A percentile compares a stretch with the other conserved stretches of the same genome.
Conservation (phyloP, 192 early-diverging fungal genomes). For the Neocallimastix lanati region DNA sequence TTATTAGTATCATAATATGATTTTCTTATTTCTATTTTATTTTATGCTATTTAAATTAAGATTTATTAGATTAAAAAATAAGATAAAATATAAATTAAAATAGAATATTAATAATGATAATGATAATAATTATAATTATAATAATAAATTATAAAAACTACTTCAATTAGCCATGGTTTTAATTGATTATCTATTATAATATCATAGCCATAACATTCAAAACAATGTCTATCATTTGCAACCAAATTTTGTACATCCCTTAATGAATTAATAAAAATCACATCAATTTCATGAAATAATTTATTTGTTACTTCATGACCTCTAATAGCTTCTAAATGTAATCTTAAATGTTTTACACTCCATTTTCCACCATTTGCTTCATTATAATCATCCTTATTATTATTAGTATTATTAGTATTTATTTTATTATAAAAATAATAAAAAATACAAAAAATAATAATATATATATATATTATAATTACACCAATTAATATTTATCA, state of each 20-base stretch:
- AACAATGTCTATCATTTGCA: constrained; percentile 28
- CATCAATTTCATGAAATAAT: constrained; percentile 26
- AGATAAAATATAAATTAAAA: too few species aligned
- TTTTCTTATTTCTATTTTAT: too few species aligned
- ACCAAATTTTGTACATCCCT: constrained; percentile 26
- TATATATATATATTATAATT: too few species aligned
- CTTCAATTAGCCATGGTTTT: constrained; percentile 38
- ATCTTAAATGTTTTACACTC: constrained; percentile 22
- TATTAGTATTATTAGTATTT: too few species aligned
- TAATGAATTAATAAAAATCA: constrained; percentile 28
- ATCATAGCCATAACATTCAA: constrained; percentile 40
- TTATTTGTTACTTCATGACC: constrained; percentile 13
- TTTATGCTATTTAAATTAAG: too few species aligned
- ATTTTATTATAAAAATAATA: too few species aligned
- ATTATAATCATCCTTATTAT: constrained; percentile 42
- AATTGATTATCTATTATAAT: constrained; percentile 27
- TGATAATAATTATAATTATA: too few species aligned
- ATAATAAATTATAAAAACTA: constrained; percentile 5
- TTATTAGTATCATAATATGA: too few species aligned
- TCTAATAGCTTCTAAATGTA: constrained; percentile 22
- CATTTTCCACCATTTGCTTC: constrained; percentile 38
- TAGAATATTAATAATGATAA: too few species aligned
- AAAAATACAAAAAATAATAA: too few species aligned
- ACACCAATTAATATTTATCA: too few species aligned
- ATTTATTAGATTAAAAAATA: too few species aligned